phyloP scores from a whole-genome alignment of 805 yeast species.

The Ogataea populi-albae region DNA sequence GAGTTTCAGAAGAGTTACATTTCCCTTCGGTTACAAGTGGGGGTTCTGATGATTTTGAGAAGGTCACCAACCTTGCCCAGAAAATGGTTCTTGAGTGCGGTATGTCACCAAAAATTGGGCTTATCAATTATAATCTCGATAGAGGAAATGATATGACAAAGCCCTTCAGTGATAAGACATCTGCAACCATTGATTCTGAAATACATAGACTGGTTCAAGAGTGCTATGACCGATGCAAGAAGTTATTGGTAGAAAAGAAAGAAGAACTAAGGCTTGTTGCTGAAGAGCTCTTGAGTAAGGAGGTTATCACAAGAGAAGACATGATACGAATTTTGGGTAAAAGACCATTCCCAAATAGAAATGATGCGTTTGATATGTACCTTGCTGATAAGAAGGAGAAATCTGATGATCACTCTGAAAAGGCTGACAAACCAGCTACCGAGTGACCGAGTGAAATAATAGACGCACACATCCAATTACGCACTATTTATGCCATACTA shows the following conservation, averaged over 20 bases:
- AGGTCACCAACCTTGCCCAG: slow-evolving; percentile 84
- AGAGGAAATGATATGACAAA: slow-evolving; percentile 50
- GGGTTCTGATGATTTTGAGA: slow-evolving; percentile 89
- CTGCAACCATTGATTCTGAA: slow-evolving; percentile 63
- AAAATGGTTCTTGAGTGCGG: slow-evolving; percentile 87
- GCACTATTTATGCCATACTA: too few relatives aligned
- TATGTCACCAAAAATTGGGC: slow-evolving; percentile 79
- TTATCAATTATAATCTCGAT: slow-evolving; percentile 49
- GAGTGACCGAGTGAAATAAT: too few relatives aligned
- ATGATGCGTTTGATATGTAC: slow-evolving; percentile 89
- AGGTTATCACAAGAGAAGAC: slow-evolving; percentile 78
- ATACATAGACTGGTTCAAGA: slow-evolving; percentile 64
- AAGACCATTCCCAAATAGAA: slow-evolving; percentile 73
- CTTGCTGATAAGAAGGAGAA: slow-evolving; percentile 38
- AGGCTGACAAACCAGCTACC: too few relatives aligned
- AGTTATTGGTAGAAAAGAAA: slow-evolving; percentile 53
- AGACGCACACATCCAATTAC: too few relatives aligned
- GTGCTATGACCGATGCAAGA: slow-evolving; percentile 58
- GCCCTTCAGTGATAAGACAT: slow-evolving; percentile 73
- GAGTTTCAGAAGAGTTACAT: slow-evolving; percentile 88
- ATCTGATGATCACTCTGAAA: slow-evolving; percentile 5
- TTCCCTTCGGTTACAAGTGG: slow-evolving; percentile 88
- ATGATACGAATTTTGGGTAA: slow-evolving; percentile 75
- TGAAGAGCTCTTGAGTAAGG: slow-evolving; percentile 65
- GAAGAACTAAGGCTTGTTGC: slow-evolving; percentile 70